Evolutionary conservation across 805 yeast genomes (phyloP).

Genomic region (Nakazawaea populi): DNA sequence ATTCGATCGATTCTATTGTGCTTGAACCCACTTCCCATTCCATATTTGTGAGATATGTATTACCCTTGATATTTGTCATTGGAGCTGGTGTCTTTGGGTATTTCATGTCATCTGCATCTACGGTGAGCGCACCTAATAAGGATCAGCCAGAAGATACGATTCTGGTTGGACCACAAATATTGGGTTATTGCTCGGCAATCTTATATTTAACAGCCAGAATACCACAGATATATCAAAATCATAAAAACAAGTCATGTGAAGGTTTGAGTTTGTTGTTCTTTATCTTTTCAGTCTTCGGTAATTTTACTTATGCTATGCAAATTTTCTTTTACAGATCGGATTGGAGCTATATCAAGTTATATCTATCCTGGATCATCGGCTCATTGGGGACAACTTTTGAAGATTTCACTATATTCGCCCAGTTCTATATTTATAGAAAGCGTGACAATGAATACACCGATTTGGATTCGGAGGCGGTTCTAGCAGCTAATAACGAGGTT

Average conservation of each 20-base stretch:
- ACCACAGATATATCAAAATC: constrained; percentile 85
- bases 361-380: constrained; percentile 74
- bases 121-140: constrained; percentile 16
- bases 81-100: constrained; percentile 60
- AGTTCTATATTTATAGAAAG: constrained; percentile 54
- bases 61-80: constrained; percentile 58
- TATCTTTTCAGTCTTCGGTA: constrained; percentile 68
- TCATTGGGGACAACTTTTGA: constrained; percentile 73
- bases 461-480: constrained; percentile 5
- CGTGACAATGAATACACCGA: constrained; percentile 12
- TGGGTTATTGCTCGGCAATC: constrained; percentile 66
- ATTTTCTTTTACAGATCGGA: constrained; percentile 64
- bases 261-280: constrained; percentile 84
- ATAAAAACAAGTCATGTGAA: constrained; percentile 67
- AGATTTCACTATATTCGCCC: constrained; percentile 59
- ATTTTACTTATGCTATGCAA: constrained; percentile 69
- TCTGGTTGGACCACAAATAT: constrained; percentile 51
- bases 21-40: constrained; percentile 41
- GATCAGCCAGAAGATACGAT: constrained; percentile 19
- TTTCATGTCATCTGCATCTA: constrained; percentile 33
- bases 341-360: constrained; percentile 49
- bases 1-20: constrained; percentile 46
- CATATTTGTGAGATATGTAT: constrained; percentile 41
- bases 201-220: constrained; percentile 64
- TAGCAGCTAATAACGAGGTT: constrained; percentile 1